Evolutionary conservation across 129 eudicot species (phyloP).

Genomic region (Glebionis coronaria): DNA sequence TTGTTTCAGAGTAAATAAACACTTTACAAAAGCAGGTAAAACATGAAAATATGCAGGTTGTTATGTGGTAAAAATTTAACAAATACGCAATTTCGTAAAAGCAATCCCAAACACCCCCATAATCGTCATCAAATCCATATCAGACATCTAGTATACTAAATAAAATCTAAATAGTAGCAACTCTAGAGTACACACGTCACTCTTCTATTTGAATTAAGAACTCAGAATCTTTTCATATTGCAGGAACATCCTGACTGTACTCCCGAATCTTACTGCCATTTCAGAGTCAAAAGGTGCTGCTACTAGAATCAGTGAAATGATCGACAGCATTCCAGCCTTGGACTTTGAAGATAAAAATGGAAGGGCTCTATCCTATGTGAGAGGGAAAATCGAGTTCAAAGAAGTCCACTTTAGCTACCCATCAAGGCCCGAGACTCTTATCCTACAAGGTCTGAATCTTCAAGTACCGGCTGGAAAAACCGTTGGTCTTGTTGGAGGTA

Average conservation of each 20-base stretch:
- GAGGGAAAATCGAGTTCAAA: constrained; percentile 67
- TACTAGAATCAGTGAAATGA: constrained; percentile 61
- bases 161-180: too few relatives aligned
- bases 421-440: constrained; percentile 66
- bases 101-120: too few relatives aligned
- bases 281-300: constrained; percentile 64
- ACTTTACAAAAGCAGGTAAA: too few relatives aligned
- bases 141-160: too few relatives aligned
- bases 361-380: constrained; percentile 56
- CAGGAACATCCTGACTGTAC: constrained; percentile 64
- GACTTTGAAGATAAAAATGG: constrained; percentile 58
- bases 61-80: too few relatives aligned
- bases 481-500: constrained; percentile 70
- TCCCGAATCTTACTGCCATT: constrained; percentile 67
- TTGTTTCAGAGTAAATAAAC: too few relatives aligned
- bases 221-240: constrained; percentile 15
- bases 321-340: constrained; percentile 45
- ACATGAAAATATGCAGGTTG: too few relatives aligned
- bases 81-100: too few relatives aligned
- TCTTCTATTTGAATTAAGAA: not conserved
- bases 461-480: constrained; percentile 53
- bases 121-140: too few relatives aligned
- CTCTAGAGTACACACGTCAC: too few relatives aligned
- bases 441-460: constrained; percentile 61
- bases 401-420: constrained; percentile 62